Evolutionary conservation across 495 filamentous ascomycete species (phyloP).

Genomic region (Aspergillus sclerotiicarbonarius): DNA sequence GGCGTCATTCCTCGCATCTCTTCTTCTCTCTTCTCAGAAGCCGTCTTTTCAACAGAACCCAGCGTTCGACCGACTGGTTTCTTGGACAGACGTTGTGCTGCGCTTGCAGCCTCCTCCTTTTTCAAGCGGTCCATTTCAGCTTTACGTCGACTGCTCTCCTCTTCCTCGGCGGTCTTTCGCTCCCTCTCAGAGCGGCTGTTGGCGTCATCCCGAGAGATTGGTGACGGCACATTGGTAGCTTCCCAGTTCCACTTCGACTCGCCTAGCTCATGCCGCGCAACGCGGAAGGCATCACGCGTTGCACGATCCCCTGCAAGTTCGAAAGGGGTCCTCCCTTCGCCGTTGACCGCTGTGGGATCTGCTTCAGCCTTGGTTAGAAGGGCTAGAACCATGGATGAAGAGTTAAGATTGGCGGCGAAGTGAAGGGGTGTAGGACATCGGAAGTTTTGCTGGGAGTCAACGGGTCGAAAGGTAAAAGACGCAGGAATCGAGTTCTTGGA

Average conservation of each 20-base stretch:
- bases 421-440: constrained; percentile 87
- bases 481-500: constrained; percentile 64
- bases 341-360: constrained; percentile 68
- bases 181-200: constrained; percentile 63
- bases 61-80: constrained; percentile 48
- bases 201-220: constrained; percentile 65
- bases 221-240: constrained; percentile 63
- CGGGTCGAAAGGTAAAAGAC: constrained; percentile 71
- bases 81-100: constrained; percentile 36
- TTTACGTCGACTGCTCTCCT: constrained; percentile 59
- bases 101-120: constrained; percentile 60
- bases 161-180: constrained; percentile 52
- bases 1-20: constrained; percentile 80
- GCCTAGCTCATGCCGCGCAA: constrained; percentile 78
- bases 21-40: constrained; percentile 73
- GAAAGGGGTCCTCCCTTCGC: constrained; percentile 71
- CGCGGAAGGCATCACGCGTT: constrained; percentile 87
- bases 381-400: constrained; percentile 67
- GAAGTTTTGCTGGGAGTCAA: constrained; percentile 64
- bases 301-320: constrained; percentile 82
- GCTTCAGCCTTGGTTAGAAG: constrained; percentile 73
- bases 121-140: constrained; percentile 63
- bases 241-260: constrained; percentile 81
- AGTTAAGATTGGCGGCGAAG: constrained; percentile 75
- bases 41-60: constrained; percentile 59